Conservation (phyloP, 2,329 filamentous ascomycete species). For the Coniochaeta sp. region DNA sequence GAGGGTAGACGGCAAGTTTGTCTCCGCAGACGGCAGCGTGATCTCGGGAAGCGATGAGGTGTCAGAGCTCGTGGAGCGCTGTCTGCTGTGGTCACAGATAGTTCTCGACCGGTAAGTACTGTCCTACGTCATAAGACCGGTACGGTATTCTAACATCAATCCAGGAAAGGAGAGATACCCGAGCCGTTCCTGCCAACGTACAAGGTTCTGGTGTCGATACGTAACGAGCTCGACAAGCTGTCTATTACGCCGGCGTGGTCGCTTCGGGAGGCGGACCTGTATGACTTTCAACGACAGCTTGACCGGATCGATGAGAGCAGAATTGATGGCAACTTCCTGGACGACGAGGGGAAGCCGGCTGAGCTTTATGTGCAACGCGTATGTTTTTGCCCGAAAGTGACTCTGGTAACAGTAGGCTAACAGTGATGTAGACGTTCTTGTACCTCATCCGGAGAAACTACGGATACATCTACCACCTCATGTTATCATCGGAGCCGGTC, state of each 20-base stretch:
- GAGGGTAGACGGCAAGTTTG: conserved; percentile 68
- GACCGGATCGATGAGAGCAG: conserved; percentile 85
- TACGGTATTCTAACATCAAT: conserved; percentile 7
- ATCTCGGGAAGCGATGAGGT: conserved; percentile 63
- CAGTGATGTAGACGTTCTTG: conserved; percentile 61
- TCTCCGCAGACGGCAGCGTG: conserved; percentile 56
- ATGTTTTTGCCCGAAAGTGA: too few species aligned
- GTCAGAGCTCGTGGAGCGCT: conserved; percentile 63
- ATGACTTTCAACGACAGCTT: conserved; percentile 86
- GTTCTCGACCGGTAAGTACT: conserved; percentile 67
- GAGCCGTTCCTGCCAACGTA: conserved; percentile 76
- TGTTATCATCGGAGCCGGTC: conserved; percentile 91
- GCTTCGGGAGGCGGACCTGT: conserved; percentile 89
- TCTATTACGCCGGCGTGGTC: conserved; percentile 96
- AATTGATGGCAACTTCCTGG: conserved; percentile 81
- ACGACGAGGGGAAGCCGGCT: conserved; percentile 71
- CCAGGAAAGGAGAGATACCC: conserved; percentile 75
- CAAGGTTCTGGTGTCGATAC: conserved; percentile 70
- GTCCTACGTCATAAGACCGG: neutral
- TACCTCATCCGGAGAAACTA: conserved; percentile 92
- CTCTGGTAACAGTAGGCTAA: conserved; percentile 1
- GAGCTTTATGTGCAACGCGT: conserved; percentile 89
- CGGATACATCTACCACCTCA: conserved; percentile 87
- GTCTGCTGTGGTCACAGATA: conserved; percentile 72
- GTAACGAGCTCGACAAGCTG: conserved; percentile 86